phyloP scores from a whole-genome alignment of 2,329 filamentous ascomycete genomes.

The Scorias spongiosa region DNA sequence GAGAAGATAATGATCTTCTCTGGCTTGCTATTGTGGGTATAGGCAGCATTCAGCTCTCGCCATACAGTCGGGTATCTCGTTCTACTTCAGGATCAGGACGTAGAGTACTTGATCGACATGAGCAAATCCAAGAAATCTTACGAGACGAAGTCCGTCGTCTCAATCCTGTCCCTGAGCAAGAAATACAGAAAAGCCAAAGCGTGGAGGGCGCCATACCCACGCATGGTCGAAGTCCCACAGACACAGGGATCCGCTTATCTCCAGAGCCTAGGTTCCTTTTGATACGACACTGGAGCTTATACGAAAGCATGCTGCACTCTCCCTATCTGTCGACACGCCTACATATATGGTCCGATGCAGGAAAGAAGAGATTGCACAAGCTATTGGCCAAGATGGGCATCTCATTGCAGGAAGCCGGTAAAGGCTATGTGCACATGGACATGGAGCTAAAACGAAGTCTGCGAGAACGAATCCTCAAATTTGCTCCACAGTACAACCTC shows the following conservation, averaged over 20 bases:
- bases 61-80: slow-evolving; percentile 5
- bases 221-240: slow-evolving; percentile 73
- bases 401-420: slow-evolving; percentile 80
- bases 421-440: slow-evolving; percentile 96
- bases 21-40: slow-evolving; percentile 94
- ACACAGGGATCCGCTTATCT: slow-evolving; percentile 80
- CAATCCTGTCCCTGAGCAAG: slow-evolving; percentile 57
- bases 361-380: slow-evolving; percentile 79
- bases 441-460: slow-evolving; percentile 86
- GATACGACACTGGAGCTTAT: slow-evolving; percentile 90
- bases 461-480: slow-evolving; percentile 72
- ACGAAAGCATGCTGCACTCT: slow-evolving; percentile 96
- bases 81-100: slow-evolving; percentile 54
- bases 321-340: slow-evolving; percentile 84
- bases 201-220: slow-evolving; percentile 74
- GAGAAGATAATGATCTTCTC: slow-evolving; percentile 89
- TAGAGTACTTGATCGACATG: slow-evolving; percentile 51
- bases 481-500: slow-evolving; percentile 82
- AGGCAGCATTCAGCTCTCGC: slow-evolving; percentile 72
- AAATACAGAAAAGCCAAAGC: slow-evolving; percentile 42
- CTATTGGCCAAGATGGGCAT: slow-evolving; percentile 97
- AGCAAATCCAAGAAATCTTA: slow-evolving; percentile 69
- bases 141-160: slow-evolving; percentile 87
- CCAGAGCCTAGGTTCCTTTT: slow-evolving; percentile 88
- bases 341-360: slow-evolving; percentile 86